Conservation (phyloP, 306 rosid genomes). For the Quercus engelmannii region DNA sequence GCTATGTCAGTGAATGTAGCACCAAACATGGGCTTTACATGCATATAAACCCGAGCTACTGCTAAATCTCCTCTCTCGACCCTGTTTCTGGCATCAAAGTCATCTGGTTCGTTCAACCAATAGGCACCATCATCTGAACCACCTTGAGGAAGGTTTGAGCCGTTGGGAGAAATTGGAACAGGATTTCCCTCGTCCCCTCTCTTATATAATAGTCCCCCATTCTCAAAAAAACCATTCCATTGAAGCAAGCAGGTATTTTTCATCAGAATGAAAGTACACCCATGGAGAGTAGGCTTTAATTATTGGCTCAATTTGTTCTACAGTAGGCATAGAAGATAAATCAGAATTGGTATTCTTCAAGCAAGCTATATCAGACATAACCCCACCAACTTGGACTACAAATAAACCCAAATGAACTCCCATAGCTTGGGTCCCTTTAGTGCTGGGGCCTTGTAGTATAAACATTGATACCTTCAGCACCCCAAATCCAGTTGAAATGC, state of each 20-base stretch:
- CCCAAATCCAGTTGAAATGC: conserved; percentile 56
- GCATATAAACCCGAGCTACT: conserved; percentile 41
- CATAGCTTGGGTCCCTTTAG: no score
- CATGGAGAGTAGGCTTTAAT: conserved; percentile 37
- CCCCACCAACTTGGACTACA: no score
- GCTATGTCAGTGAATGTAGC: conserved; percentile 63
- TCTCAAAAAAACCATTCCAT: conserved; percentile 58
- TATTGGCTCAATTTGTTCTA: conserved; percentile 37
- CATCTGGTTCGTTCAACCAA: conserved; percentile 65
- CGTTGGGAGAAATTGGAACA: conserved; percentile 31
- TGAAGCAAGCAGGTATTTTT: conserved; percentile 55
- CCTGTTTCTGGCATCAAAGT: conserved; percentile 25
- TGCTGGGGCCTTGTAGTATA: no score
- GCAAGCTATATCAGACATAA: no score
- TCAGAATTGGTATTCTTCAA: no score
- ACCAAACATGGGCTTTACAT: conserved; percentile 70
- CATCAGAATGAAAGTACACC: conserved; percentile 62
- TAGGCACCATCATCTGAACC: conserved; percentile 48
- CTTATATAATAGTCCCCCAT: conserved; percentile 56
- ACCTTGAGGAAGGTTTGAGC: conserved; percentile 65
- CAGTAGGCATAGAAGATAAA: no score
- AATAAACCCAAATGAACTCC: no score
- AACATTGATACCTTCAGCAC: neutral
- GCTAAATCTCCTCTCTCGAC: conserved; percentile 53
- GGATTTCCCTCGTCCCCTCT: conserved; percentile 43